Evolutionary conservation across 371 early-diverging fungal species (phyloP), one percentile per base, ranked within the genome.

Genomic region (Cokeromyces recurvatus): DNA sequence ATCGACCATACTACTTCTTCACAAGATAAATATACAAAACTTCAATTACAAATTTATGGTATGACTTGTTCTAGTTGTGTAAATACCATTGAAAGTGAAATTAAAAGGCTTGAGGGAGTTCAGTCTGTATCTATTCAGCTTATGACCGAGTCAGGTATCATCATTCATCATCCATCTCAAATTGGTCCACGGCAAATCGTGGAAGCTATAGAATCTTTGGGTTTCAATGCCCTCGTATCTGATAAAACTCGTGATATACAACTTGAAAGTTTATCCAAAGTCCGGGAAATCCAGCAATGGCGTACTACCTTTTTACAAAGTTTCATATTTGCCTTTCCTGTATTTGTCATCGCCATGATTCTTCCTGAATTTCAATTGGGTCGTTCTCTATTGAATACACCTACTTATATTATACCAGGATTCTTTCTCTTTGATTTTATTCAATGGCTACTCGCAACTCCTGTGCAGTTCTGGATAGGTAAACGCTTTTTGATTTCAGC

Each of bases 391-490:
- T 17, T 77, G 10, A 48, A 67, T 7, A 56, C 46, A n/a, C 59
- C 36, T 50, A 74, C 45, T 32, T 53, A 53, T 8, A 29, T 81
- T 1, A 12, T 85, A 1, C 71, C 78, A 0, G 91, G 91, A 2
- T 57, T 95, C 8, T 77, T 74, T 39, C 42, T 85, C n/a, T 84
- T 84, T 5, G 77, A 85, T 46, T 12, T 77, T 11, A 4, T 73
- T 5, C 67, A 87, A 60, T 48, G 85, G 41, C 7, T 77, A 1
- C 60, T 92, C 11, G 81, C 96, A 9, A 77, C 86, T 4, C 94
- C 95, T 15, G 86, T 95, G 2, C 95, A 95, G 72, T 94, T 97
- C 70, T 81, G 80, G 17, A 72, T 94, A 9, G 97, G 95, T 3
- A 61, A 64, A 27, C 74, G 84, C 31, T 97, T 97, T 68, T 87